A percentile compares a stretch with the other conserved stretches of the same genome.
Evolutionary conservation across 2,329 filamentous ascomycete genomes (phyloP).

Genomic region (Cladosporium sp.): DNA sequence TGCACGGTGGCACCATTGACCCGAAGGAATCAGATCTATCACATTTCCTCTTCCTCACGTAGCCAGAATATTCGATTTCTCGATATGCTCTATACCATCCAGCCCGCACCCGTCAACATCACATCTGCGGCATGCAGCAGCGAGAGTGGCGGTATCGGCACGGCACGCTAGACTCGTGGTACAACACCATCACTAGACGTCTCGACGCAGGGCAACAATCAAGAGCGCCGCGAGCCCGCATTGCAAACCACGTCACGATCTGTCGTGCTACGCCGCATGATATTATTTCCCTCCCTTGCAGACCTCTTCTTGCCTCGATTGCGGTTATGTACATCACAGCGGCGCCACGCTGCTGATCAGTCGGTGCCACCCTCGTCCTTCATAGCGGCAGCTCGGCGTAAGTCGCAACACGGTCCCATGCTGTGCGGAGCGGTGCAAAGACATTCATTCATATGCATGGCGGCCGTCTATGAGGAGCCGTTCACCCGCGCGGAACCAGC

Average conservation of each 20-base stretch:
- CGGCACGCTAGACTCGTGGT: constrained; percentile 1
- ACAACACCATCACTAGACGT: background rate
- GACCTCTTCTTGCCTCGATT: background rate
- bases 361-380: constrained; percentile 12
- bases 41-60: background rate
- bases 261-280: background rate
- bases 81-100: background rate
- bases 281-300: background rate
- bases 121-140: background rate
- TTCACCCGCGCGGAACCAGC: background rate
- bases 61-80: background rate
- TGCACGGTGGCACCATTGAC: background rate
- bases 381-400: constrained; percentile 8
- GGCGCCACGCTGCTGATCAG: constrained; percentile 4
- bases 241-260: constrained; percentile 6
- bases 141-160: constrained; percentile 6
- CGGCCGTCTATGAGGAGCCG: constrained; percentile 1
- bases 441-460: background rate
- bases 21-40: background rate
- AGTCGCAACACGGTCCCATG: background rate
- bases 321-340: background rate
- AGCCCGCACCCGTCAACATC: background rate
- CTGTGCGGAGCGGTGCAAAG: background rate
- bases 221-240: background rate
- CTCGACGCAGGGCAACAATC: background rate